Conservation (phyloP, 371 early-diverging fungal genomes). For the Lichtheimia ornata region DNA sequence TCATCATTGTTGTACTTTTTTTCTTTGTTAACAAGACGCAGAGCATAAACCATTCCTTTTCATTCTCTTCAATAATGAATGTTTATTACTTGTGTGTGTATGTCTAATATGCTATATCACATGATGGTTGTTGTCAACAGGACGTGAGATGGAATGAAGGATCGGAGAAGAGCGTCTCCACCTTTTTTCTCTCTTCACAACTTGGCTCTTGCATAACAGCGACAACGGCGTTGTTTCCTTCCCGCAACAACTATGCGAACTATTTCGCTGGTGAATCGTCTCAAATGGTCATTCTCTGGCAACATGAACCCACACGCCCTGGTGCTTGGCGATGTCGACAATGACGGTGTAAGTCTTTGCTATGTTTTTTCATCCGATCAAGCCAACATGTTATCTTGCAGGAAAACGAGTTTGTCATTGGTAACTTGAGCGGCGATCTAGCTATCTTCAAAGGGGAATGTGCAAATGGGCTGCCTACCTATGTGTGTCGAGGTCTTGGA, state of each 20-base stretch:
- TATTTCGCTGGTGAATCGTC: constrained; percentile 71
- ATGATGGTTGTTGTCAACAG: too few species aligned
- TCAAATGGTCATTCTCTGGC: constrained; percentile 81
- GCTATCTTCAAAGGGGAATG: constrained; percentile 80
- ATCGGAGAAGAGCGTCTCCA: too few species aligned
- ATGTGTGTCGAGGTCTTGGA: constrained; percentile 61
- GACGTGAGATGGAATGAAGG: too few species aligned
- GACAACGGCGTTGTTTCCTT: too few species aligned
- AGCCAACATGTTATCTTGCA: constrained; percentile 18
- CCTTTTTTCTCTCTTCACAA: too few species aligned
- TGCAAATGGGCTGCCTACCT: constrained; percentile 51
- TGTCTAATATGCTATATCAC: too few species aligned
- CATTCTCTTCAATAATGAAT: too few species aligned
- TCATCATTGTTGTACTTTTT: too few species aligned
- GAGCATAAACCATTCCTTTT: too few species aligned
- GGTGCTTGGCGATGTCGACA: constrained; percentile 81
- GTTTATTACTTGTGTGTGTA: too few species aligned
- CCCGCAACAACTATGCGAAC: constrained; percentile 43
- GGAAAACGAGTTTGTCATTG: constrained; percentile 85
- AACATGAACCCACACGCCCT: constrained; percentile 82
- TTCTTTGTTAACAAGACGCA: too few species aligned
- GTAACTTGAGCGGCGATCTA: constrained; percentile 76
- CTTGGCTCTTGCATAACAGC: too few species aligned
- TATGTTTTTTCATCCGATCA: neutral
- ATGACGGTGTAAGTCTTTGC: constrained; percentile 62